Conservation (phyloP, 805 yeast species). For the Candida insectalens region DNA sequence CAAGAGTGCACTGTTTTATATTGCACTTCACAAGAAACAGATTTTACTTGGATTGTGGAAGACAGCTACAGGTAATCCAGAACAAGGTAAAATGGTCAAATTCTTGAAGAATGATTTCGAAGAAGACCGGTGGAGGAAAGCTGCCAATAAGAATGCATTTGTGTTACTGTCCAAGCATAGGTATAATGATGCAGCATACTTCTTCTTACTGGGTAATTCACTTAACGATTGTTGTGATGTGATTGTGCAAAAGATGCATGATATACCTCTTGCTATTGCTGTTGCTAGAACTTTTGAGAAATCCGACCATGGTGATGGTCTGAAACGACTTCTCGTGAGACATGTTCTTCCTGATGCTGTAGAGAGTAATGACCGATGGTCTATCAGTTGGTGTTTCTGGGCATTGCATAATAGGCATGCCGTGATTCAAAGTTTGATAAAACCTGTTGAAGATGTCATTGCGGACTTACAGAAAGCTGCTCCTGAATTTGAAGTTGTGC, state of each 20-base stretch:
- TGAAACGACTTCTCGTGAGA: conserved; percentile 37
- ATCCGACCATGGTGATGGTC: conserved; percentile 46
- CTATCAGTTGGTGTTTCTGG: conserved; percentile 74
- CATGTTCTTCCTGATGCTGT: conserved; percentile 49
- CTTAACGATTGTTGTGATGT: conserved; percentile 73
- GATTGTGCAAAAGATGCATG: conserved; percentile 54
- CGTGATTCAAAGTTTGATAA: conserved; percentile 58
- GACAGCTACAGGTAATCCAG: conserved; percentile 64
- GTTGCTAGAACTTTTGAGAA: conserved; percentile 68
- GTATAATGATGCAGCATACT: conserved; percentile 77
- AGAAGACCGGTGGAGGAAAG: conserved; percentile 71
- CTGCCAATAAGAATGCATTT: conserved; percentile 89
- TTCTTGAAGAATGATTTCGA: conserved; percentile 71
- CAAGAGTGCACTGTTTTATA: conserved; percentile 59
- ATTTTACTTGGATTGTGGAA: conserved; percentile 78
- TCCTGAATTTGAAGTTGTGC: conserved; percentile 22
- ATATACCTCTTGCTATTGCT: conserved; percentile 66
- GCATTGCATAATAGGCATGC: conserved; percentile 36
- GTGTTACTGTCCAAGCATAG: conserved; percentile 85
- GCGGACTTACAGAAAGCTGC: conserved; percentile 18
- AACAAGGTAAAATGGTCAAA: conserved; percentile 71
- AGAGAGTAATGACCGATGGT: conserved; percentile 67
- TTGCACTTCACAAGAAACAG: conserved; percentile 71
- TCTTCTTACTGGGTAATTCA: conserved; percentile 71
- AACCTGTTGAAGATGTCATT: conserved; percentile 34